These are phyloP conservation scores for Senna siamea DNA, from an alignment of 306 rosid genomes.

Conservation along the genomic window DNA sequence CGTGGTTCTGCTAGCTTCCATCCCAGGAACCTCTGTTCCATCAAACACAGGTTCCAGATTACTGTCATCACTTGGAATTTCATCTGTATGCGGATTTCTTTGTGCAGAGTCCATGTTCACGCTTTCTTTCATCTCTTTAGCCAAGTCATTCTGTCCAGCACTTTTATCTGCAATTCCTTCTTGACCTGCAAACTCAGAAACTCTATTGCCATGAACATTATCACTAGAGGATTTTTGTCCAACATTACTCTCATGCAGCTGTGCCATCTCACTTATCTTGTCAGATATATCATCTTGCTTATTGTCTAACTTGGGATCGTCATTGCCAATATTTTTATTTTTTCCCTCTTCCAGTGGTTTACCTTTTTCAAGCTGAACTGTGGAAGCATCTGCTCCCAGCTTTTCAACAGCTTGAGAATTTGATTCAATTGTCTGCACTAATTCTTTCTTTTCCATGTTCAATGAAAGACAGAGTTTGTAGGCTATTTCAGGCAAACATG, in stretches of 20 bases:
- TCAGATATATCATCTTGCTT: conserved; percentile 36
- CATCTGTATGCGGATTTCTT: conserved; percentile 39
- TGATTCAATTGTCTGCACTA: conserved; percentile 31
- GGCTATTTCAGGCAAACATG: conserved; percentile 32
- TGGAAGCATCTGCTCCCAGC: conserved; percentile 41
- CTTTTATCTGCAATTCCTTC: conserved; percentile 33
- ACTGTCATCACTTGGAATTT: conserved; percentile 44
- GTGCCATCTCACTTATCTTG: conserved; percentile 13
- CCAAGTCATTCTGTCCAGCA: conserved; percentile 30
- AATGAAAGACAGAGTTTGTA: conserved; percentile 29
- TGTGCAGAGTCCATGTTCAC: conserved; percentile 32
- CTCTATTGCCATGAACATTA: conserved; percentile 26
- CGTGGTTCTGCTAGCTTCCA: conserved; percentile 49
- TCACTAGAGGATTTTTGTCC: conserved; percentile 23
- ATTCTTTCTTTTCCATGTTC: conserved; percentile 51
- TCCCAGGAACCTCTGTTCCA: conserved; percentile 59
- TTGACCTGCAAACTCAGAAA: conserved; percentile 38
- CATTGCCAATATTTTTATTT: conserved; percentile 21
- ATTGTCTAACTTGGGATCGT: conserved; percentile 26
- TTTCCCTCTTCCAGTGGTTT: conserved; percentile 36
- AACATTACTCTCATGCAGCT: conserved; percentile 24
- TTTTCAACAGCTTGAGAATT: conserved; percentile 39
- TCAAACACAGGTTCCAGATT: conserved; percentile 60
- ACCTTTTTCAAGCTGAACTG: conserved; percentile 35
- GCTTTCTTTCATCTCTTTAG: conserved; percentile 28